Evolutionary conservation across 2,329 filamentous ascomycete species (phyloP), one percentile per base, ranked within the genome.

Genomic region (Sporothrix phasma): DNA sequence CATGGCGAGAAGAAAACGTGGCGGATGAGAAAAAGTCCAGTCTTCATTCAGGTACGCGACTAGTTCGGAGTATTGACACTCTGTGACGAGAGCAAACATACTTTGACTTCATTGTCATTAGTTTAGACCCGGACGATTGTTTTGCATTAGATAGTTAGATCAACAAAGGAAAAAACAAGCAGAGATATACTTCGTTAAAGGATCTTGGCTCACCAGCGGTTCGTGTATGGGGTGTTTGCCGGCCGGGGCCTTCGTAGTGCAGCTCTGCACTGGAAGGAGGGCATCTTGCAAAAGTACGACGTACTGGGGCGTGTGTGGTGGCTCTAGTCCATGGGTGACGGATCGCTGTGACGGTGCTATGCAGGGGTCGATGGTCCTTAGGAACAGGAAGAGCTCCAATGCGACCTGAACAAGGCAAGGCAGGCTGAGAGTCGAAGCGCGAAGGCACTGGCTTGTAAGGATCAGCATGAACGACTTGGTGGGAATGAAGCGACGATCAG

Each of bases 141-240:
- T n/a, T n/a, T n/a, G n/a, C n/a, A n/a, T n/a, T n/a, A n/a, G n/a
- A n/a, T n/a, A n/a, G n/a, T n/a, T n/a, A n/a, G n/a, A n/a, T n/a
- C n/a, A n/a, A n/a, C n/a, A n/a, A n/a, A n/a, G n/a, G n/a, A n/a
- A n/a, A n/a, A n/a, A n/a, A n/a, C n/a, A n/a, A n/a, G n/a, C n/a
- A n/a, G n/a, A n/a, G n/a, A n/a, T n/a, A n/a, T n/a, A n/a, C n/a
- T n/a, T n/a, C n/a, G n/a, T n/a, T n/a, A 41, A 47, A 17, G 56
- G 59, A 56, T 63, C 61, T 63, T 51, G 61, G 51, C 51, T 49
- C 29, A 63, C 17, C n/a, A 46, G n/a, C n/a, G n/a, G n/a, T n/a
- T n/a, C n/a, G n/a, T n/a, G n/a, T 7, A 19, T 15, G 17, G 29
- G 31, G n/a, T 10, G n/a, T 5, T 54, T n/a, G 13, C 49, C 29